A percentile compares a stretch with the other conserved stretches of the same genome.
These are phyloP conservation scores for Cicer pinnatifidum DNA, from an alignment of 306 rosid genomes.

Conservation along the genomic window DNA sequence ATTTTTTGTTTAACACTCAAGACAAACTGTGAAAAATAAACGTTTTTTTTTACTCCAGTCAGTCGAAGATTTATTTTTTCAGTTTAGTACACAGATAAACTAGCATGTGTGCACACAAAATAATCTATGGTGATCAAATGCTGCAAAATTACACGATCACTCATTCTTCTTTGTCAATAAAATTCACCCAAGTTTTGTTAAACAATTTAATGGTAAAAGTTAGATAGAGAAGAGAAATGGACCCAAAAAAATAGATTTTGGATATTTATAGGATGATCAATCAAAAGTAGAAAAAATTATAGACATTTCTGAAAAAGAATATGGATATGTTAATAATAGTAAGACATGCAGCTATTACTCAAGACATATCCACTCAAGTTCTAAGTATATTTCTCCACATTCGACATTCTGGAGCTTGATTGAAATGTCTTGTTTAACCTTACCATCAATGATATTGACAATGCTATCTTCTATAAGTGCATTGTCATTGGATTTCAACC, in stretches of 20 bases:
- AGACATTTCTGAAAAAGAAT: conserved; percentile 37
- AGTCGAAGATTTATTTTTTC: too few relatives aligned
- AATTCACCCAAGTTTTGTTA: not conserved
- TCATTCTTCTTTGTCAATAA: not conserved
- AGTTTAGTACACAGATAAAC: too few relatives aligned
- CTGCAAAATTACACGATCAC: not conserved
- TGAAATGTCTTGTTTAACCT: conserved; percentile 66
- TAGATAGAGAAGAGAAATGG: conserved; percentile 35
- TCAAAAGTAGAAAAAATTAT: not conserved
- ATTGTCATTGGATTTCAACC: conserved; percentile 87
- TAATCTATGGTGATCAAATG: not conserved
- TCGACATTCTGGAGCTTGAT: conserved; percentile 93
- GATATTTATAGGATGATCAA: conserved; percentile 3
- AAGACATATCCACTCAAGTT: conserved; percentile 90
- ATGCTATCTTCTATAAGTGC: conserved; percentile 79
- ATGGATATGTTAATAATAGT: conserved; percentile 18
- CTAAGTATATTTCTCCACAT: conserved; percentile 79
- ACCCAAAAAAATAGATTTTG: not conserved
- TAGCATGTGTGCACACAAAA: not conserved
- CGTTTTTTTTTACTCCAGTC: too few relatives aligned
- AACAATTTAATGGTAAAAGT: conserved; percentile 30
- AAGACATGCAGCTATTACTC: conserved; percentile 59
- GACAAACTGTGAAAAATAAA: too few relatives aligned
- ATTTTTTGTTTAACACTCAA: too few relatives aligned
- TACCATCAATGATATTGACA: conserved; percentile 78